phyloP scores from a whole-genome alignment of 2,329 filamentous ascomycete genomes.

The Colletotrichum tanaceti region DNA sequence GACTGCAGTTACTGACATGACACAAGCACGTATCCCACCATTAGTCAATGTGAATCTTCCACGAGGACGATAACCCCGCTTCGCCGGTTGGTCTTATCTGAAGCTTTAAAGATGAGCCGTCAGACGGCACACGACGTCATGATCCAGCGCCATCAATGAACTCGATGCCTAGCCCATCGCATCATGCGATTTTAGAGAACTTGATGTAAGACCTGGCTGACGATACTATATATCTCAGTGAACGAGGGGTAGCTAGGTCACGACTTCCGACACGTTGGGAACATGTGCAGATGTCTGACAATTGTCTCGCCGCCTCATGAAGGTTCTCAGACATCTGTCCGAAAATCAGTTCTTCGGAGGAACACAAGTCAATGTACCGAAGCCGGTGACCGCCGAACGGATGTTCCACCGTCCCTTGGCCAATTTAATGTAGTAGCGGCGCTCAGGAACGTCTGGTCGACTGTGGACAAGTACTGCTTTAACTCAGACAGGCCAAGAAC shows the following conservation, averaged over 20 bases:
- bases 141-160: constrained; percentile 41
- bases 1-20: background rate
- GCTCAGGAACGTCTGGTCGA: no score
- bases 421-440: no score
- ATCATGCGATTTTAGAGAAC: background rate
- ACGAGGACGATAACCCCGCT: constrained; percentile 59
- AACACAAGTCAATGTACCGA: background rate
- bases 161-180: background rate
- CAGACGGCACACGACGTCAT: constrained; percentile 64
- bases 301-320: constrained; percentile 5
- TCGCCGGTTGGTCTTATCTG: constrained; percentile 57
- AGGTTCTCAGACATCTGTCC: background rate
- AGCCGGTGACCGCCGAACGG: background rate
- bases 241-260: no score
- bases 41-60: constrained; percentile 59
- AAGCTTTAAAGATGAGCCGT: constrained; percentile 58
- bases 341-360: background rate
- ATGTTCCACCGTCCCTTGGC: background rate
- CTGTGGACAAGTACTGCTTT: background rate
- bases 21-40: constrained; percentile 46
- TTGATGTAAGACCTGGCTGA: no score
- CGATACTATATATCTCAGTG: no score
- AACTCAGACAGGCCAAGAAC: background rate
- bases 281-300: background rate
- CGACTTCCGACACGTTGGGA: no score